Percentiles rank a stretch among this genome's conserved stretches.
Conservation (phyloP, 129 eudicot genomes). For the Cynara cardunculus region DNA sequence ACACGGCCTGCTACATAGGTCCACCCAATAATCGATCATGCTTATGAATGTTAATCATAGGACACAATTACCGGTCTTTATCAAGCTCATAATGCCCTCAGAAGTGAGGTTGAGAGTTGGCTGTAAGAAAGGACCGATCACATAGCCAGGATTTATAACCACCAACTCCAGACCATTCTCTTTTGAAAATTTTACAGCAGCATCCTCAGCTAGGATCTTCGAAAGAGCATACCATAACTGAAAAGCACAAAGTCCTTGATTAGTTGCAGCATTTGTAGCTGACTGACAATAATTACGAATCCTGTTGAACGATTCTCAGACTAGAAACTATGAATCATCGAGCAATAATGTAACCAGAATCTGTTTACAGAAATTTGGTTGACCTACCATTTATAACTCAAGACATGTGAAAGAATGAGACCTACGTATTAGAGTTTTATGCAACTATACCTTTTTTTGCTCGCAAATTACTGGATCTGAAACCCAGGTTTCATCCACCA, state of each 20-base stretch:
- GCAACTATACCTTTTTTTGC: constrained; percentile 31
- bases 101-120: constrained; percentile 36
- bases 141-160: constrained; percentile 43
- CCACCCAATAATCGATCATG: background rate
- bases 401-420: background rate
- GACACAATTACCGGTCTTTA: constrained; percentile 24
- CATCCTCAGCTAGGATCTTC: constrained; percentile 56
- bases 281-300: background rate
- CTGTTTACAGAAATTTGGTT: background rate
- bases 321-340: background rate
- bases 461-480: constrained; percentile 39
- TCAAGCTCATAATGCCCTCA: constrained; percentile 27
- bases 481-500: constrained; percentile 53
- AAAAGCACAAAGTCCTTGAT: background rate
- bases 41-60: background rate
- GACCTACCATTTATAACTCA: background rate
- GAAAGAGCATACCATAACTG: constrained; percentile 51
- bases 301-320: background rate
- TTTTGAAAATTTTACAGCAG: constrained; percentile 44
- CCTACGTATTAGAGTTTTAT: background rate
- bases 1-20: no score
- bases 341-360: background rate
- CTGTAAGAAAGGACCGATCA: constrained; percentile 54
- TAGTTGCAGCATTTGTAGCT: background rate
- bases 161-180: constrained; percentile 49